These are phyloP conservation scores for Pharus latifolius DNA, from an alignment of 176 grass and related monocot genomes.

Conservation along the genomic window DNA sequence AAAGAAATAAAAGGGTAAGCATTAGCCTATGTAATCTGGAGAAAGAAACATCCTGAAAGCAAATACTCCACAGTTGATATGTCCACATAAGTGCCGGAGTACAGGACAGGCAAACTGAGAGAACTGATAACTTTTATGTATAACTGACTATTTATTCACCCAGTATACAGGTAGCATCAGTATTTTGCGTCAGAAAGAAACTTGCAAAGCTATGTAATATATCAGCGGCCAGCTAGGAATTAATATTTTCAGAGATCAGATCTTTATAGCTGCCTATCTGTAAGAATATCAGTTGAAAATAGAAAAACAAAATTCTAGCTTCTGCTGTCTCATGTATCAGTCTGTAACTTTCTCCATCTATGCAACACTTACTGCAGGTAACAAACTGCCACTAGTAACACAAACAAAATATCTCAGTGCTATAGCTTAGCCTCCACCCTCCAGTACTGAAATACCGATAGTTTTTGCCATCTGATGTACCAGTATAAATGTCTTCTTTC, in stretches of 20 bases:
- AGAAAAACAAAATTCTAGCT: constrained; percentile 17
- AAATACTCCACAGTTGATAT: background rate
- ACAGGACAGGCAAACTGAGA: background rate
- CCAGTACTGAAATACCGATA: background rate
- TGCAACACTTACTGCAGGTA: background rate
- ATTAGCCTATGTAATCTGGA: too few relatives aligned
- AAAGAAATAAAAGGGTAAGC: too few relatives aligned
- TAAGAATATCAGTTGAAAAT: background rate
- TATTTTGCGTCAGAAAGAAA: background rate
- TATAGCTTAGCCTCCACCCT: background rate
- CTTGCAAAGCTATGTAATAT: constrained; percentile 4
- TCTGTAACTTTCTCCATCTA: background rate
- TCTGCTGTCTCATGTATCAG: constrained; percentile 6
- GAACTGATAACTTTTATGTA: background rate
- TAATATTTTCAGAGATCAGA: background rate
- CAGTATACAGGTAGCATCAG: background rate
- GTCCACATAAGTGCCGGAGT: background rate
- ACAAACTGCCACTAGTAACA: background rate
- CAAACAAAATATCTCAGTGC: background rate
- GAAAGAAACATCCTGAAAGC: too few relatives aligned
- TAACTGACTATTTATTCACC: background rate
- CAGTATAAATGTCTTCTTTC: background rate
- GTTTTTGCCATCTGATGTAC: background rate
- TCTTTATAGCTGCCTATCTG: background rate
- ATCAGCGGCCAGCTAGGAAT: background rate